Base-by-base conservation (phyloP, 2,329 filamentous ascomycete genomes). In the Hymenoscyphus repandus region DNA sequence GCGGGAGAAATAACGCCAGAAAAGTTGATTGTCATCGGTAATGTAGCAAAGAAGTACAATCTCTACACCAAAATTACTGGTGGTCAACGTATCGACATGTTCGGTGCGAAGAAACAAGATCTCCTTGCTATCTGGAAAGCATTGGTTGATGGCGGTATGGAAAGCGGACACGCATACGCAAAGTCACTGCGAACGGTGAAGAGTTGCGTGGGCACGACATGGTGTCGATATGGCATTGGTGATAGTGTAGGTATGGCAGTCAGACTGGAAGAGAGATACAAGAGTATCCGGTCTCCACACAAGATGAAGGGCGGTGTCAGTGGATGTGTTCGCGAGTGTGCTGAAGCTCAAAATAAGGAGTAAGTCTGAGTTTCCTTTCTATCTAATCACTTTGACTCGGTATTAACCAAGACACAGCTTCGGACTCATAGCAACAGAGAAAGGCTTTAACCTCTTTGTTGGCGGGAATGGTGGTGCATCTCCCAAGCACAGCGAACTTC, bases 1-100 rank as follows among this genome's bases (percentile, higher is more conserved):
- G 90, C 80, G 41, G 90, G 90, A 53, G 90, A 96, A 68, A 93
- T 96, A 63, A 93, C 88, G 0, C 84, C 90, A 0, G 87, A 93
- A 44, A 90, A 88, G 66, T 78, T 96, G 46, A 86, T 95, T 42
- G 79, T 84, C 50, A 90, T 96, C 52, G 90, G 89, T 0, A 80
- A 83, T 49, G 88, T 96, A 0, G 90, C 90, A 0, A 88, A 88
- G 72, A 85, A 92, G 66, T 95, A 89, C 64, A 78, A 79, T 33
- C 73, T 96, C 6, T 96, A 96, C 71, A 90, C 85, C 64, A 96
- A 96, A 70, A 95, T 96, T 65, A 96, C 90, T 0, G 90, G 90
- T 49, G 90, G 88, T 1, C 90, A 96, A 69, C 82, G 90, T 50
- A 95, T 96, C 64, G 90, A 96, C 68, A 81, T 96, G 83, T 96